Conservation (phyloP, 192 early-diverging fungal species). For the Podila minutissima region DNA sequence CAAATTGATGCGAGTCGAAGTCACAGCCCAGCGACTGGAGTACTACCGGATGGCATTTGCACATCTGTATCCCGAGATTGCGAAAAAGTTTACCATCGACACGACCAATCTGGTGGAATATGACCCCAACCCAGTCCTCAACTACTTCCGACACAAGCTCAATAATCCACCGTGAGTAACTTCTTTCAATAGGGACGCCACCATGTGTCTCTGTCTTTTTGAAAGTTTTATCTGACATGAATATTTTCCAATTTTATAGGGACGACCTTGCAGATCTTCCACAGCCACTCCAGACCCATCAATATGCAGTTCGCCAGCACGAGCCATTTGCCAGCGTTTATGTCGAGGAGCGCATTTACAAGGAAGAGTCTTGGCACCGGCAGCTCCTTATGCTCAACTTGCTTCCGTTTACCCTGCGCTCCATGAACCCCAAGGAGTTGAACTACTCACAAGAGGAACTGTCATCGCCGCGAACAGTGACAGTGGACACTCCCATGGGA, state of each 20-base stretch:
- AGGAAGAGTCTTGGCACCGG: background rate
- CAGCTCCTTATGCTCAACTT: background rate
- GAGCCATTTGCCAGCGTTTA: constrained; percentile 1
- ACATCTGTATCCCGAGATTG: constrained; percentile 8
- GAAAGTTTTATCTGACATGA: too few relatives aligned
- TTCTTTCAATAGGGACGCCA: too few relatives aligned
- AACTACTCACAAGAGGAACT: background rate
- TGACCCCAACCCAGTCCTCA: constrained; percentile 21
- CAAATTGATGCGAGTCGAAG: constrained; percentile 19
- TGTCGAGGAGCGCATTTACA: background rate
- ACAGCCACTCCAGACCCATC: background rate
- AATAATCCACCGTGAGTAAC: constrained; percentile 13
- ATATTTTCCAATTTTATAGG: background rate
- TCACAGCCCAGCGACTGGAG: constrained; percentile 8
- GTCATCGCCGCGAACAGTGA: too few relatives aligned
- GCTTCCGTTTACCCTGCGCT: background rate
- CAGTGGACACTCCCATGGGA: too few relatives aligned
- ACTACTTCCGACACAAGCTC: constrained; percentile 11
- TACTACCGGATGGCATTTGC: constrained; percentile 22
- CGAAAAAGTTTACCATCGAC: constrained; percentile 17
- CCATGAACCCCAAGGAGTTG: background rate
- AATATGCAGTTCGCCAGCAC: background rate
- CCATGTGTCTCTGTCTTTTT: too few relatives aligned
- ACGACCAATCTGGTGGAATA: constrained; percentile 23
- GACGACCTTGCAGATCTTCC: background rate